Evolutionary conservation across 805 yeast genomes (phyloP), one percentile per base, ranked within the genome.

Genomic region (Pichia heedii): DNA sequence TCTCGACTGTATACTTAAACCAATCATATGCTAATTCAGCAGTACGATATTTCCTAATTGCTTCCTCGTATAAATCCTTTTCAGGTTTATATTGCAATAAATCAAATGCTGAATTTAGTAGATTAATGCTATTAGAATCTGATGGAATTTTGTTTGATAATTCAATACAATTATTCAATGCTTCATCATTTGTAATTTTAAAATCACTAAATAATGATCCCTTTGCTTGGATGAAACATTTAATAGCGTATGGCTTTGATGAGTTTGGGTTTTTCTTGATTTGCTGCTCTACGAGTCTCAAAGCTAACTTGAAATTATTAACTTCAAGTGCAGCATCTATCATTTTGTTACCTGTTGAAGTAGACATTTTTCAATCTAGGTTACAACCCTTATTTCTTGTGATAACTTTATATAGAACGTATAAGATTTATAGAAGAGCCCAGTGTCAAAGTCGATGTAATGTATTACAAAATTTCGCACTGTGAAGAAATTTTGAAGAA

Each of bases 241-340:
- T 60, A 38, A 76, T 57, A 1, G 77, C 81, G 42, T 63, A 59
- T 63, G 74, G 76, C 50, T 74, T 77, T 6, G 77, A 68, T 26
- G 74, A 67, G 24, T 73, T 69, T 2, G 95, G 93, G 40, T 65
- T 66, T 54, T 74, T 74, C 37, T 67, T 65, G 43, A 76, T 59
- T 52, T 77, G 73, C 42, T 70, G 63, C 40, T 67, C 60, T 13
- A 79, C 58, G 37, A 73, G 65, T 18, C 67, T 63, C 50, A 68
- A 63, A 2, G 90, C 90, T 41, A 64, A 60, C 36, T 68, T 67
- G 56, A 62, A 79, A 8, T 77, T 71, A 2, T 81, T 80, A 20
- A 65, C 66, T 13, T 48, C 50, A 4, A 60, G 39, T 1, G 59
- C 61, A 12, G 50, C 35, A 21, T 52, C 56, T 2, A 61, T 48